Base-by-base conservation (phyloP, 805 yeast genomes). In the Tetrapisispora iriomotensis region DNA sequence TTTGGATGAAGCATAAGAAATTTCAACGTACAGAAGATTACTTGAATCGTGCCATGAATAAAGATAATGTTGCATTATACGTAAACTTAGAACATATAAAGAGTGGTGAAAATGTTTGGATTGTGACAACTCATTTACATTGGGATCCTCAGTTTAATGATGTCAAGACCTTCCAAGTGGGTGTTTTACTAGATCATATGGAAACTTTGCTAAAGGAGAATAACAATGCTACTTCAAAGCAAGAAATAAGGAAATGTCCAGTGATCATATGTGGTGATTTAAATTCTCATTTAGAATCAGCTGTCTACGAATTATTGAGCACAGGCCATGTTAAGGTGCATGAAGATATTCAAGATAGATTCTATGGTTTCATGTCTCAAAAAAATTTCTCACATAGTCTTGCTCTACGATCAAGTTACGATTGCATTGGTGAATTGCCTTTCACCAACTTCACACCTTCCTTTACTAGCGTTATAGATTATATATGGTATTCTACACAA, bases 131-230 rank as follows among this genome's bases (percentile, higher is more conserved):
- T 0, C 99, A 92, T 70, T 74, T 92, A 60, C 96, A 90, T 61
- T 92, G 98, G 97, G 96, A 92, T 66, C 98, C 98, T 4, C 85
- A 83, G 36, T 84, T 79, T 56, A 85, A 85, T 58, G 99, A 92
- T 64, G 99, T 92, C 41, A 92, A 92, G 61, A 77, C 96, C 2
- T 81, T 92, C 65, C 98, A 92, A 67, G 92, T 84, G 40, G 96
- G 95, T 31, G 81, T 92, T 22, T 66, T 92, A 46, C 65, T 92
- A 51, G 96, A 90, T 52, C 95, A 92, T 62, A 63, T 94, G 54
- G 92, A 85, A 56, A 65, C 65, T 6, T 61, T 84, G 35, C 64
- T 78, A 31, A 76, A 75, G 53, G 64, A 68, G 51, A 60, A 67
- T 36, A 45, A 62, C 44, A 68, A 68, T 48, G 54, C 71, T 17